These are phyloP conservation scores for Pouteria campechiana DNA, from an alignment of 179 eudicot genomes.

Conservation along the genomic window DNA sequence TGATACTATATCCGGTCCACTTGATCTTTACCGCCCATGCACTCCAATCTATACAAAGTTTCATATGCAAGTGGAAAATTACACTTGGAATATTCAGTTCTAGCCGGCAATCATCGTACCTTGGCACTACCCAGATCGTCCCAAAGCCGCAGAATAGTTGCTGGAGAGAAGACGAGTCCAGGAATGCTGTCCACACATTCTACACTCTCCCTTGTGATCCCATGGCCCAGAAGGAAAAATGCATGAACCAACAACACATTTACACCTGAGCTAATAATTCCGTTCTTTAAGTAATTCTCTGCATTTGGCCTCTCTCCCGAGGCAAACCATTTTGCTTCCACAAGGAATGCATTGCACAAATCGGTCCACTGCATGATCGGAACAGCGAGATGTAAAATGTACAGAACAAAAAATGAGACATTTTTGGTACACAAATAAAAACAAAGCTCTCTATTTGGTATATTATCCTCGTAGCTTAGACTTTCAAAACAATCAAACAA, in stretches of 20 bases:
- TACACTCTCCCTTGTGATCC: neutral
- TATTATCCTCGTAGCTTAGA: too few relatives aligned
- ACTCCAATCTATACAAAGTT: too few relatives aligned
- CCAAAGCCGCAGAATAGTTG: constrained; percentile 41
- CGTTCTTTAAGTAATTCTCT: constrained; percentile 30
- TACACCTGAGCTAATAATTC: constrained; percentile 25
- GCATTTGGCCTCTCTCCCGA: constrained; percentile 16
- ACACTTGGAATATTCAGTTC: too few relatives aligned
- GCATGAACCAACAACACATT: constrained; percentile 21
- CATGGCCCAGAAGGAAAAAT: constrained; percentile 28
- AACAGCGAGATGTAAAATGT: neutral
- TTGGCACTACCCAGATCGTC: constrained; percentile 43
- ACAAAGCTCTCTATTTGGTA: too few relatives aligned
- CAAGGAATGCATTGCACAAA: constrained; percentile 36
- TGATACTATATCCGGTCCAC: too few relatives aligned
- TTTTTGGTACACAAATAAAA: too few relatives aligned
- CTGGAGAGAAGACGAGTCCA: constrained; percentile 14
- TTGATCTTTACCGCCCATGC: too few relatives aligned
- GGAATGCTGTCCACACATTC: constrained; percentile 4
- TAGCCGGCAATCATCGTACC: constrained; percentile 13
- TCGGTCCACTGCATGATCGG: constrained; percentile 33
- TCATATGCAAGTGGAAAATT: too few relatives aligned
- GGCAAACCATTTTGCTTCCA: constrained; percentile 41
- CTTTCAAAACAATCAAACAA: too few relatives aligned
- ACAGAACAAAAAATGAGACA: too few relatives aligned